These are phyloP conservation scores for Taphrina betulina DNA, from an alignment of 1,139 yeast genomes.

Conservation along the genomic window DNA sequence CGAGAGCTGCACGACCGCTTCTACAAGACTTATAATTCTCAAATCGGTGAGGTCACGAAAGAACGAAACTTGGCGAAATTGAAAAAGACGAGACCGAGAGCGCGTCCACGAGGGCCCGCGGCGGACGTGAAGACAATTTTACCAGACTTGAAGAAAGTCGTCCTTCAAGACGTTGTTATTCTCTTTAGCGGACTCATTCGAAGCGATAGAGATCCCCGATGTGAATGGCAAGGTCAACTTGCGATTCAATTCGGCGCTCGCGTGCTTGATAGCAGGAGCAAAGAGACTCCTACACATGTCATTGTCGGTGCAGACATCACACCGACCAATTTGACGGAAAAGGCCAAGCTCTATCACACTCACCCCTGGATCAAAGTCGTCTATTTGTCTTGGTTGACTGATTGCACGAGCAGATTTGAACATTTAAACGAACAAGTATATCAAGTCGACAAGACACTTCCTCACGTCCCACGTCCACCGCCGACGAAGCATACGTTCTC, in stretches of 20 bases:
- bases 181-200: constrained; percentile 87
- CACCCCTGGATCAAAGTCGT: constrained; percentile 61
- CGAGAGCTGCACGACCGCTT: constrained; percentile 64
- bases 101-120: background rate
- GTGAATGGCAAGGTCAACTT: constrained; percentile 81
- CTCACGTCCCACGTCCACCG: constrained; percentile 18
- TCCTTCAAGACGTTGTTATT: constrained; percentile 67
- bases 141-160: constrained; percentile 66
- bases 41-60: constrained; percentile 31
- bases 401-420: constrained; percentile 77
- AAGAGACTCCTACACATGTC: constrained; percentile 80
- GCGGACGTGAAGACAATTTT: constrained; percentile 57
- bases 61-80: constrained; percentile 34
- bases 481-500: constrained; percentile 30
- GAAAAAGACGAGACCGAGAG: constrained; percentile 7
- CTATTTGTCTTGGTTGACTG: constrained; percentile 90
- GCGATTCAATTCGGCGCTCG: constrained; percentile 87
- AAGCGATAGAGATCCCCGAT: constrained; percentile 63
- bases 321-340: constrained; percentile 51
- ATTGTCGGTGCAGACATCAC: constrained; percentile 68
- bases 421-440: constrained; percentile 64
- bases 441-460: constrained; percentile 32
- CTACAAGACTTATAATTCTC: constrained; percentile 51
- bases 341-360: constrained; percentile 64
- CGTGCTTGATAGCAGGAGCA: constrained; percentile 66